Conservation (phyloP, 495 filamentous ascomycete species). For the Schizothecium vesticola region DNA sequence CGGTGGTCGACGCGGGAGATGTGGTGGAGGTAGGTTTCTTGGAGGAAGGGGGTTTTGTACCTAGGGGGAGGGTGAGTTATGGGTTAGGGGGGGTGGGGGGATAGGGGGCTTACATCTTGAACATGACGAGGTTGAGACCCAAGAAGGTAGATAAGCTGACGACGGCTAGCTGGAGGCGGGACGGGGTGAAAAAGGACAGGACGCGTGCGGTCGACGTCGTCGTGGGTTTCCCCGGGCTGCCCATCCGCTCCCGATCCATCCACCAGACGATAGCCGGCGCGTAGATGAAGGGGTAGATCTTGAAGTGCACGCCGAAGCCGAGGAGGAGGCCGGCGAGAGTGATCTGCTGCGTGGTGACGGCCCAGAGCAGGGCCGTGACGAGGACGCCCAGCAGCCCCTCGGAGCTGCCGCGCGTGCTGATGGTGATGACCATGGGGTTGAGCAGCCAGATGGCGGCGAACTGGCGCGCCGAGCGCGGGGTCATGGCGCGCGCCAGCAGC, state of each 20-base stretch:
- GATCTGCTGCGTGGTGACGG: slow-evolving; percentile 54
- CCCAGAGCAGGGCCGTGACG: slow-evolving; percentile 77
- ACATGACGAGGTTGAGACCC: slow-evolving; percentile 72
- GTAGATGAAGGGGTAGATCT: slow-evolving; percentile 98
- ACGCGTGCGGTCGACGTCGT: slow-evolving; percentile 18
- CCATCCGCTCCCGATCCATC: slow-evolving; percentile 57
- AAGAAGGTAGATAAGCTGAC: slow-evolving; percentile 66
- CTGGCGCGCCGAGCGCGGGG: slow-evolving; percentile 46
- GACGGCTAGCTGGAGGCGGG: slow-evolving; percentile 56
- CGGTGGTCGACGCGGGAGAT: slow-evolving; percentile 90
- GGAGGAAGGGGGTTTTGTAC: slow-evolving; percentile 69
- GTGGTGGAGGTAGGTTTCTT: slow-evolving; percentile 90
- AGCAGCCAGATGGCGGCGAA: slow-evolving; percentile 85
- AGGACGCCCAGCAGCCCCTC: slow-evolving; percentile 85
- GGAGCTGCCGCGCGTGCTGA: slow-evolving; percentile 88
- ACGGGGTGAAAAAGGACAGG: slow-evolving; percentile 54
- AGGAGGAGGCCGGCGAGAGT: slow-evolving; percentile 68
- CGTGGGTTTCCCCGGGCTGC: neutral
- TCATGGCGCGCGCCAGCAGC: slow-evolving; percentile 19
- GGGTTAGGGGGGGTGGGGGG: neutral
- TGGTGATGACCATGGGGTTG: slow-evolving; percentile 97
- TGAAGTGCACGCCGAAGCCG: slow-evolving; percentile 87
- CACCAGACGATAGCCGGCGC: slow-evolving; percentile 81
- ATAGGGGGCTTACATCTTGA: slow-evolving; percentile 50
- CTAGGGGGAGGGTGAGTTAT: slow-evolving; percentile 28